Conservation (phyloP, 148 eudicot species). For the Chenopodium album region DNA sequence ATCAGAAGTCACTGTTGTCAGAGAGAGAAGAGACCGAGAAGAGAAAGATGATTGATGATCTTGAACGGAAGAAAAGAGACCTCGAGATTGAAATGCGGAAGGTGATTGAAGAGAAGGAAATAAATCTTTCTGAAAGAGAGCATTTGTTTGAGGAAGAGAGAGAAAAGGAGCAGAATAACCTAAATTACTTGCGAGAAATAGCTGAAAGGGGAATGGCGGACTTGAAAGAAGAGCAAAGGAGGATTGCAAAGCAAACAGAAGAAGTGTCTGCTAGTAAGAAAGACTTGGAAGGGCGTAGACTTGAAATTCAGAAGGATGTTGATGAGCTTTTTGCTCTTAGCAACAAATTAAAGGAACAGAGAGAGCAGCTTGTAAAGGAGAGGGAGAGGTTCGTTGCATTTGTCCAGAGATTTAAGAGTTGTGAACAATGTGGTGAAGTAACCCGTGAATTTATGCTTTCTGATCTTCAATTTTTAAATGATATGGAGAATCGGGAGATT, state of each 20-base stretch:
- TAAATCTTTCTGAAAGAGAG: conserved; percentile 48
- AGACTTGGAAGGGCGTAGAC: conserved; percentile 68
- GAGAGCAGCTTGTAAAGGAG: conserved; percentile 79
- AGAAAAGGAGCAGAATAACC: conserved; percentile 61
- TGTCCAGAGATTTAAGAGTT: conserved; percentile 64
- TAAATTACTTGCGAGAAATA: conserved; percentile 55
- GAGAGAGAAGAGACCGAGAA: conserved; percentile 64
- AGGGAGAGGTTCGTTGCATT: conserved; percentile 78
- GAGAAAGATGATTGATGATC: conserved; percentile 57
- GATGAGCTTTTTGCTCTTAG: conserved; percentile 77
- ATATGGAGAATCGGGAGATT: conserved; percentile 45
- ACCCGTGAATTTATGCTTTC: conserved; percentile 65
- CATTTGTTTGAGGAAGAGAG: conserved; percentile 63
- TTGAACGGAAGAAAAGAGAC: conserved; percentile 65
- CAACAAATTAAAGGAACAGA: conserved; percentile 74
- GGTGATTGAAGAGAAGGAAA: conserved; percentile 65
- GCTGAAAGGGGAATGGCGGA: conserved; percentile 73
- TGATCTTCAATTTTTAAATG: conserved; percentile 65
- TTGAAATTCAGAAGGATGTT: conserved; percentile 77
- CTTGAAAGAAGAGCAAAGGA: conserved; percentile 59
- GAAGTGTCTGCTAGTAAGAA: conserved; percentile 62
- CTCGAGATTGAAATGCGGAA: conserved; percentile 65
- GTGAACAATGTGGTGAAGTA: conserved; percentile 68
- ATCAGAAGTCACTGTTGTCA: conserved; percentile 59
- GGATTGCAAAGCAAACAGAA: conserved; percentile 58